Conservation (phyloP, 345 rosid genomes). For the Syzygium grande region DNA sequence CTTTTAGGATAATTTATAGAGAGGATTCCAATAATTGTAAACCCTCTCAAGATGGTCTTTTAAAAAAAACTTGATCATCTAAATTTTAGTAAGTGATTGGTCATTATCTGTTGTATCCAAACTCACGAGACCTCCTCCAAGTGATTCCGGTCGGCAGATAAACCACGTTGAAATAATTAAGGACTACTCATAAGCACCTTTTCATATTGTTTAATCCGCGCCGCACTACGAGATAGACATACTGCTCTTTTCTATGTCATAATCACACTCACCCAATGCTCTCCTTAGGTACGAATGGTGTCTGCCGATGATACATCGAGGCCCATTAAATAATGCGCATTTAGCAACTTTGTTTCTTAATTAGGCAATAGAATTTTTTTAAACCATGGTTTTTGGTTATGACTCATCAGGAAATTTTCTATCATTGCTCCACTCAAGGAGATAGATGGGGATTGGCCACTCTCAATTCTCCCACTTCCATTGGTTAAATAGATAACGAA, state of each 20-base stretch:
- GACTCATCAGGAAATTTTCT: background rate
- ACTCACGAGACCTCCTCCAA: background rate
- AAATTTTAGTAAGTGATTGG: background rate
- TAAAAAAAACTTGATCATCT: background rate
- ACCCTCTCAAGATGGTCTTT: background rate
- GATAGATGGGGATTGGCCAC: background rate
- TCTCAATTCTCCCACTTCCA: background rate
- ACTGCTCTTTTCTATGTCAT: background rate
- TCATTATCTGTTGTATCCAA: background rate
- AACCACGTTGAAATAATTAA: background rate
- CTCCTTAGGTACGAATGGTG: background rate
- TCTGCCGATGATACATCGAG: background rate
- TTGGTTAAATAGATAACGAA: background rate
- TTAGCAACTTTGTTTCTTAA: background rate
- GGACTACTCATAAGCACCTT: background rate
- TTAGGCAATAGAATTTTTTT: background rate
- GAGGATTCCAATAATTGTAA: background rate
- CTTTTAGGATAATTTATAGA: background rate
- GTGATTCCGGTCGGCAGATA: background rate
- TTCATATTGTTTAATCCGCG: background rate
- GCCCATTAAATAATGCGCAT: background rate
- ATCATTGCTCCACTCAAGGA: background rate
- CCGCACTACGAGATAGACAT: background rate
- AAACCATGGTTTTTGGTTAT: background rate
- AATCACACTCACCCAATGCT: background rate